Percentiles rank a stretch among this genome's conserved stretches.
These are phyloP conservation scores for Hirschioporus abietinus DNA, from an alignment of 768 basidiomycete genomes.

Conservation along the genomic window DNA sequence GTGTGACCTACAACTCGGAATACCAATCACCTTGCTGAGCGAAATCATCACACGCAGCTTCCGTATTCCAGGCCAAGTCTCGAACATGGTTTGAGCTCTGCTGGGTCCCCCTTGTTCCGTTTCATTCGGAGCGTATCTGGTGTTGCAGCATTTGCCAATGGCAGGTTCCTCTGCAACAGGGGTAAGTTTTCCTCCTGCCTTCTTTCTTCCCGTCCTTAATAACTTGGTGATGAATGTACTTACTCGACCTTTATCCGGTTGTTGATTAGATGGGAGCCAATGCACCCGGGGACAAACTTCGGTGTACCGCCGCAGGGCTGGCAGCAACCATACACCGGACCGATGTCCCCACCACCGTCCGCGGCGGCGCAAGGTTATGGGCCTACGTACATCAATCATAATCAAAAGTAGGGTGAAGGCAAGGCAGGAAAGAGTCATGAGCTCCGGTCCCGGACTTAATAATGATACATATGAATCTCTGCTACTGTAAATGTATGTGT, in stretches of 20 bases:
- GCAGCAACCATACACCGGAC: neutral
- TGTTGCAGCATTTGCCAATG: conserved; percentile 70
- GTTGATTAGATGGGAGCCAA: conserved; percentile 20
- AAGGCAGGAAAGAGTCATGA: neutral
- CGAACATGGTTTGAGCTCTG: conserved; percentile 75
- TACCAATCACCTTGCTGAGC: neutral
- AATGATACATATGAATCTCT: neutral
- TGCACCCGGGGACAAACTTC: conserved; percentile 9
- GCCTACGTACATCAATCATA: neutral
- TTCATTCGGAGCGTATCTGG: conserved; percentile 60
- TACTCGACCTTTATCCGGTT: neutral
- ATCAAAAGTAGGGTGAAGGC: neutral
- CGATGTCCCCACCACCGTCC: neutral
- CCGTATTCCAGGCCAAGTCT: conserved; percentile 57
- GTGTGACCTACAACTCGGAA: conserved; percentile 13
- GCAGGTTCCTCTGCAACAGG: conserved; percentile 43
- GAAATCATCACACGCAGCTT: conserved; percentile 31
- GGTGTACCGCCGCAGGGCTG: conserved; percentile 3
- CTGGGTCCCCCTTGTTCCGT: conserved; percentile 65
- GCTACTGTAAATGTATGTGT: conserved; percentile 3
- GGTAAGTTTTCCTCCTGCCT: conserved; percentile 30
- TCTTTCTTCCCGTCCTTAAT: neutral
- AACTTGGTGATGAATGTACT: neutral
- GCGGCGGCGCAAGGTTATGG: neutral
- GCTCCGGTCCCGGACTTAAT: neutral